phyloP scores from a whole-genome alignment of 805 yeast genomes.

The Barnettozyma vustinii region DNA sequence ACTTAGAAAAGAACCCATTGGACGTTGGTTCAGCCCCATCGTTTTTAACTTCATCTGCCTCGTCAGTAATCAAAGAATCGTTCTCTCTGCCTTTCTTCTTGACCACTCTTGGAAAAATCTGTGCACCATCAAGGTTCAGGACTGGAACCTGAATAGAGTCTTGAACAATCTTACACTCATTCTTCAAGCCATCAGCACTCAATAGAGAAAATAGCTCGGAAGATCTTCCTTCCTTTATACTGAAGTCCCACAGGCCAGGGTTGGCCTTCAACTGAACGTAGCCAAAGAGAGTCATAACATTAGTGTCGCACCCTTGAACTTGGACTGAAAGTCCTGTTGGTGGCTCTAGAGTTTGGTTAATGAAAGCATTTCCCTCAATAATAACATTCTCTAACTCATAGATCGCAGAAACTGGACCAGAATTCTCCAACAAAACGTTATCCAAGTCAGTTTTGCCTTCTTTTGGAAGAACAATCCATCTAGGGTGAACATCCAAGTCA shows the following conservation, averaged over 20 bases:
- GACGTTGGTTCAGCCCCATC: conserved; percentile 8
- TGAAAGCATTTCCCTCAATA: conserved; percentile 67
- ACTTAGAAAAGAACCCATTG: conserved; percentile 14
- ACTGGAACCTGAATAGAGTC: conserved; percentile 29
- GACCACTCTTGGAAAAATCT: conserved; percentile 40
- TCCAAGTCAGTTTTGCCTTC: conserved; percentile 56
- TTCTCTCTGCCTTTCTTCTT: conserved; percentile 36
- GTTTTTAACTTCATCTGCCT: conserved; percentile 9
- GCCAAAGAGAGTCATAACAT: conserved; percentile 75
- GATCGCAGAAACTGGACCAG: conserved; percentile 34
- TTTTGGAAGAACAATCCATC: conserved; percentile 62
- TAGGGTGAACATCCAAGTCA: conserved; percentile 53
- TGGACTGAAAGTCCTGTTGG: conserved; percentile 22
- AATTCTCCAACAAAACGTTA: conserved; percentile 43
- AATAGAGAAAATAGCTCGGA: conserved; percentile 36
- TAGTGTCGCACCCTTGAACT: conserved; percentile 44
- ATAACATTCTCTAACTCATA: conserved; percentile 50
- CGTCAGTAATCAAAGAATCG: conserved; percentile 12
- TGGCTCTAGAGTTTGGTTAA: conserved; percentile 26
- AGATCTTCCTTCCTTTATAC: conserved; percentile 38
- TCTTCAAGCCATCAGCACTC: conserved; percentile 25
- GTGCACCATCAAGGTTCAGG: conserved; percentile 40
- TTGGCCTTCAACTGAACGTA: conserved; percentile 72
- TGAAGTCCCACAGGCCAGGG: conserved; percentile 67
- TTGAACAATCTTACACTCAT: background rate